phyloP scores from a whole-genome alignment of 768 basidiomycete genomes.

The Scleroderma citrinum region DNA sequence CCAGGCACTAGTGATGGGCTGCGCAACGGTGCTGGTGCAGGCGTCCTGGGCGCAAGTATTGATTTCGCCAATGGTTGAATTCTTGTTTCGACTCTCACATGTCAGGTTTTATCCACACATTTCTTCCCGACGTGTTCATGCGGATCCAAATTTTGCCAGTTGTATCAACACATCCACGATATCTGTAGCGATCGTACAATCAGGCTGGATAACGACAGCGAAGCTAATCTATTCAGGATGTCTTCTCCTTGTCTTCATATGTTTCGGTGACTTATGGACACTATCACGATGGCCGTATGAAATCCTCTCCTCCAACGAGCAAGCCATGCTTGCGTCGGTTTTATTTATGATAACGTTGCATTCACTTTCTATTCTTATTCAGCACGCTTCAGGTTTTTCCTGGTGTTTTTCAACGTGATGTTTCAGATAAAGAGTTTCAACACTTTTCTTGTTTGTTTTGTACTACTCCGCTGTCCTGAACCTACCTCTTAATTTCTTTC shows the following conservation, averaged over 20 bases:
- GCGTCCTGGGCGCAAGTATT: conserved; percentile 25
- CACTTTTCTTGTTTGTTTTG: too few relatives aligned
- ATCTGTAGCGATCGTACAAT: conserved; percentile 29
- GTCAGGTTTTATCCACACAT: conserved; percentile 9
- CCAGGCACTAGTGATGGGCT: conserved; percentile 15
- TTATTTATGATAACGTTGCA: conserved; percentile 11
- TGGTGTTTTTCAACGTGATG: too few relatives aligned
- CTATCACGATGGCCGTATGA: conserved; percentile 14
- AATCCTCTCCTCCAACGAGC: conserved; percentile 19
- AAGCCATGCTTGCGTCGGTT: conserved; percentile 16
- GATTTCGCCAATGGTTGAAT: conserved; percentile 25
- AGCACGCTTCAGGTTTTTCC: too few relatives aligned
- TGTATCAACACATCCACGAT: conserved; percentile 28
- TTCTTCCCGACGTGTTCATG: conserved; percentile 20
- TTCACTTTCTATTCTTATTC: conserved; percentile 24
- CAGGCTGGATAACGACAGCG: conserved; percentile 16
- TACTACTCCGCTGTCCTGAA: too few relatives aligned
- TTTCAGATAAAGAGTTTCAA: conserved; percentile 8
- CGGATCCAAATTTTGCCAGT: conserved; percentile 20
- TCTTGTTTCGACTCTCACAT: conserved; percentile 9
- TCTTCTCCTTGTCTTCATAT: conserved; percentile 22
- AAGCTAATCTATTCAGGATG: conserved; percentile 24
- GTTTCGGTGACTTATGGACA: conserved; percentile 20
- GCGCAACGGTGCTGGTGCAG: conserved; percentile 21
- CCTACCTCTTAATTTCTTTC: too few relatives aligned